A percentile compares a stretch with the other conserved stretches of the same genome.
Conservation (phyloP, 1,284 basidiomycete genomes). For the Bothia castanella region DNA sequence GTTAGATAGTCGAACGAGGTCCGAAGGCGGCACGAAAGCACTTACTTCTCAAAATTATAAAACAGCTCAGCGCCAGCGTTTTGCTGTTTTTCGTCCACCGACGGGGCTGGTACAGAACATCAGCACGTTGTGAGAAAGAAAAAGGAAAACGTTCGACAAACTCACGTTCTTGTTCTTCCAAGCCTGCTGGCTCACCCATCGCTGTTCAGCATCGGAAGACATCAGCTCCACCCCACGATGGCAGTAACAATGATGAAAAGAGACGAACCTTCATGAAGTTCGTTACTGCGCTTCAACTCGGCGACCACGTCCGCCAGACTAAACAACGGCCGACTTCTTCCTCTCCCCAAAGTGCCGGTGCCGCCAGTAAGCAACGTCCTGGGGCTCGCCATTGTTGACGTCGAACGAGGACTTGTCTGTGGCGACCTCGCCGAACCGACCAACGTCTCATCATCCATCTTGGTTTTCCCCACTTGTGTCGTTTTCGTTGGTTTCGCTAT, state of each 20-base stretch:
- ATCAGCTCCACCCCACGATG: no score
- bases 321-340: constrained; percentile 3
- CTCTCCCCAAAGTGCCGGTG: constrained; percentile 1
- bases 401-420: constrained; percentile 19
- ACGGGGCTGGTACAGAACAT: constrained; percentile 18
- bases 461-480: neutral
- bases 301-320: constrained; percentile 24
- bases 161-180: constrained; percentile 23
- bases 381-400: constrained; percentile 19
- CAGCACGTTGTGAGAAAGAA: neutral
- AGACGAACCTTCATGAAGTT: constrained; percentile 19
- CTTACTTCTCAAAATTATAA: constrained; percentile 25
- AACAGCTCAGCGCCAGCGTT: constrained; percentile 23
- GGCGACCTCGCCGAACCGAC: constrained; percentile 22
- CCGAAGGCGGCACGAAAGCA: neutral
- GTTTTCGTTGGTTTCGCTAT: neutral
- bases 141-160: neutral
- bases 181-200: constrained; percentile 20
- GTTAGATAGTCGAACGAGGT: no score
- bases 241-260: no score
- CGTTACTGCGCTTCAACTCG: constrained; percentile 19
- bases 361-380: constrained; percentile 14
- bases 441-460: constrained; percentile 29
- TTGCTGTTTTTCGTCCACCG: constrained; percentile 27
- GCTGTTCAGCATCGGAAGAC: no score